Evolutionary conservation across 257 asterid genomes (phyloP).

Genomic region (Ehretia macrophylla): DNA sequence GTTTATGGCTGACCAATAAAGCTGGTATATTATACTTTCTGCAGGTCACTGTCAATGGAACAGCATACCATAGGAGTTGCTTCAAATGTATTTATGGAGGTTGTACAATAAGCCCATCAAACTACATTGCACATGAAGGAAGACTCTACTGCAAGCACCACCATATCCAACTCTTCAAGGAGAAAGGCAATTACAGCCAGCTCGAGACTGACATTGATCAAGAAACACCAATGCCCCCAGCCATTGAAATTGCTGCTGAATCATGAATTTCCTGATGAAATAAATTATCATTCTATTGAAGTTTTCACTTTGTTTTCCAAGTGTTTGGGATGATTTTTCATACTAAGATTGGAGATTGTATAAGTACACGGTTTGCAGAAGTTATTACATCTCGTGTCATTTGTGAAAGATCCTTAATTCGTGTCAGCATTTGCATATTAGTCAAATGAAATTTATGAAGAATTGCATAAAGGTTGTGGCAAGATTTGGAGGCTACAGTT

Average conservation of each 20-base stretch:
- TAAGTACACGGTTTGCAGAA: no score
- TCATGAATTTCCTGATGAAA: conserved; percentile 3
- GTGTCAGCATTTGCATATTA: no score
- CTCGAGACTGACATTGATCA: conserved; percentile 37
- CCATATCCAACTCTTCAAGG: conserved; percentile 62
- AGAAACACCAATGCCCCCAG: conserved; percentile 14
- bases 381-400: no score
- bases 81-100: conserved; percentile 79
- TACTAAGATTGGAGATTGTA: no score
- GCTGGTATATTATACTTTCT: neutral
- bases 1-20: no score
- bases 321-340: no score
- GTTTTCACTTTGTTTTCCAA: no score
- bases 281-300: no score
- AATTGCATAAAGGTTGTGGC: no score
- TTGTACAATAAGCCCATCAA: conserved; percentile 71
- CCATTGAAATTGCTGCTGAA: conserved; percentile 8
- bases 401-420: no score
- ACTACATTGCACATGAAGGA: conserved; percentile 68
- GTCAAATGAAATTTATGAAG: no score
- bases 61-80: conserved; percentile 68
- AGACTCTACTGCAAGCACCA: conserved; percentile 77
- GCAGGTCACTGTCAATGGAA: conserved; percentile 54
- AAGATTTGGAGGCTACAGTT: no score
- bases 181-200: conserved; percentile 65